These are phyloP conservation scores for Nidularia pulvinata DNA, from an alignment of 768 basidiomycete genomes.

Conservation along the genomic window DNA sequence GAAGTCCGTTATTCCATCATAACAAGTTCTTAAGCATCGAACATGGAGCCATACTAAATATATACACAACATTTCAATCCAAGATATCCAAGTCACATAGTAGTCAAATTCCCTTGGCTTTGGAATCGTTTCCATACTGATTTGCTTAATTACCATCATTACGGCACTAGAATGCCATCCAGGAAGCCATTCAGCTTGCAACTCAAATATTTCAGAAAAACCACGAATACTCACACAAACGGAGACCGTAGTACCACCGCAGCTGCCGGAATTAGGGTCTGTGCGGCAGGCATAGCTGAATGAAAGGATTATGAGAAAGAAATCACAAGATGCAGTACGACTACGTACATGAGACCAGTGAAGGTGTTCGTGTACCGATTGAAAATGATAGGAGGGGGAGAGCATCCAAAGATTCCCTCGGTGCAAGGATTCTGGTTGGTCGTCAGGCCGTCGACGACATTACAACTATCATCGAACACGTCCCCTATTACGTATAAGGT, in stretches of 20 bases:
- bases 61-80: too few species aligned
- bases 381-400: slow-evolving; percentile 22
- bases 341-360: slow-evolving; percentile 13
- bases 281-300: slow-evolving; percentile 21
- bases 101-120: too few species aligned
- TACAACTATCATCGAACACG: slow-evolving; percentile 23
- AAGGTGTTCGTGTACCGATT: slow-evolving; percentile 21
- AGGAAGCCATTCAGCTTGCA: too few species aligned
- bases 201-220: not conserved
- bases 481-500: too few species aligned
- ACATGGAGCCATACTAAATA: too few species aligned
- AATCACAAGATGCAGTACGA: not conserved
- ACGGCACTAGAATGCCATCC: not conserved
- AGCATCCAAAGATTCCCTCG: slow-evolving; percentile 23
- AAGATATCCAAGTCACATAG: too few species aligned
- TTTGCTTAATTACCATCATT: not conserved
- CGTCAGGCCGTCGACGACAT: slow-evolving; percentile 19
- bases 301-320: too few species aligned
- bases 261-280: slow-evolving; percentile 20
- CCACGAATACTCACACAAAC: slow-evolving; percentile 26
- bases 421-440: slow-evolving; percentile 25
- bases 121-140: too few species aligned
- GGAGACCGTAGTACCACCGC: slow-evolving; percentile 19
- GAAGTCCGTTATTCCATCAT: too few species aligned
- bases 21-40: too few species aligned